Evolutionary conservation across 2,329 filamentous ascomycete species (phyloP), one percentile per base, ranked within the genome.

Genomic region (Kalaharituber pfeilii): DNA sequence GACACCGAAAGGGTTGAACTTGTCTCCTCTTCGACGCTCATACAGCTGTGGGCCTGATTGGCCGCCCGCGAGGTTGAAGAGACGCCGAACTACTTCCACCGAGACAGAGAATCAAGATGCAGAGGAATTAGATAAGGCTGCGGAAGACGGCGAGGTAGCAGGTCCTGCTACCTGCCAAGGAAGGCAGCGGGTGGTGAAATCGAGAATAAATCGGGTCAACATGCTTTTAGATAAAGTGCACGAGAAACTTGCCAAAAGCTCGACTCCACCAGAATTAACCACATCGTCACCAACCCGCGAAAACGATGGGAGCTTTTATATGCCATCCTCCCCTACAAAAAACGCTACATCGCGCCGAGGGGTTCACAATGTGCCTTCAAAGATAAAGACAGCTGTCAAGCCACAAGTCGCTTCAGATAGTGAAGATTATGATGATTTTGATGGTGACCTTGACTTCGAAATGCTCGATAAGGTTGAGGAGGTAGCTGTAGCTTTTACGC

Each of bases 141-240:
- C 45, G 25, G 42, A 27, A 20, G 50, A 54, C 13, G 52, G 52
- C 13, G 54, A 51, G 49, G 45, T 44, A 58, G 70, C 30, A 66
- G 67, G 36, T 63, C 68, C 50, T 49, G 42, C 44, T 59, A 70
- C 30, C 65, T 67, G 39, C 63, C 67, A 1, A 22, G 42, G 11
- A 22, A 20, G 15, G 18, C n/a, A 22, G 25, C 15, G 42, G 24
- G 30, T 9, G n/a, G 30, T 36, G 24, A 47, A 24, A 25, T 62
- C 68, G 6, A 72, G 69, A 57, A 66, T 69, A 33, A 72, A 73
- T 6, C 70, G 69, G 49, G 69, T 75, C 33, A 73, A 68, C 55
- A 77, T 79, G 15, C 68, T 88, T 52, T 69, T 88, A 20, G 76
- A 84, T 62, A 81, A 77, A 51, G 81, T 86, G 51, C 73, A 77